Evolutionary conservation across 1,284 basidiomycete species (phyloP).

Genomic region (Austroboletus niveus): DNA sequence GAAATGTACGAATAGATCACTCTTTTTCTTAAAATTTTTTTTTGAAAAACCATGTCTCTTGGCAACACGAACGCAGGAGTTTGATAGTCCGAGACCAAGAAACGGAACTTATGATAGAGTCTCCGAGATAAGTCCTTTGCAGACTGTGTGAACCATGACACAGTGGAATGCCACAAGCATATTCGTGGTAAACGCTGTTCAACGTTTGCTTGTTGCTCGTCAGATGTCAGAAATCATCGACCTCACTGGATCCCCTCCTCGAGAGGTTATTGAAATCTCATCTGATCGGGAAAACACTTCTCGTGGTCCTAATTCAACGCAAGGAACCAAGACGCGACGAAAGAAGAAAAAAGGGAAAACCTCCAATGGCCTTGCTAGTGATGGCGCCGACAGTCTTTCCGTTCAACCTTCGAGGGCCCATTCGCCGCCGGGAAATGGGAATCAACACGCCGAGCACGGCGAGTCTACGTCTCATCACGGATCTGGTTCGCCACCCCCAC

Average conservation of each 20-base stretch:
- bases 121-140: too few relatives aligned
- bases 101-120: too few relatives aligned
- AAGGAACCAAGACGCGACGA: slow-evolving; percentile 16
- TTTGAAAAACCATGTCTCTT: too few relatives aligned
- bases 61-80: too few relatives aligned
- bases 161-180: too few relatives aligned
- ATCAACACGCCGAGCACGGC: not conserved
- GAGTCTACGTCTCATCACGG: not conserved
- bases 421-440: slow-evolving; percentile 11
- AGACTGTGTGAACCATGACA: too few relatives aligned
- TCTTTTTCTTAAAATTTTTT: too few relatives aligned
- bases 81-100: too few relatives aligned
- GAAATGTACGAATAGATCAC: too few relatives aligned
- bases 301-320: slow-evolving; percentile 1
- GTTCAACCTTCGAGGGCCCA: slow-evolving; percentile 18
- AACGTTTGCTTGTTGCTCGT: not conserved
- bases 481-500: slow-evolving; percentile 4
- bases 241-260: slow-evolving; percentile 28
- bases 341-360: slow-evolving; percentile 19
- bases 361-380: slow-evolving; percentile 10
- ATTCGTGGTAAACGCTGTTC: not conserved
- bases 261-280: slow-evolving; percentile 30
- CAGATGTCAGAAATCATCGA: slow-evolving; percentile 34
- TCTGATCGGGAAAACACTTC: slow-evolving; percentile 21
- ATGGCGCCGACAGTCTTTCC: slow-evolving; percentile 7